phyloP scores from a whole-genome alignment of 768 basidiomycete species.

The Collybia mongolica region DNA sequence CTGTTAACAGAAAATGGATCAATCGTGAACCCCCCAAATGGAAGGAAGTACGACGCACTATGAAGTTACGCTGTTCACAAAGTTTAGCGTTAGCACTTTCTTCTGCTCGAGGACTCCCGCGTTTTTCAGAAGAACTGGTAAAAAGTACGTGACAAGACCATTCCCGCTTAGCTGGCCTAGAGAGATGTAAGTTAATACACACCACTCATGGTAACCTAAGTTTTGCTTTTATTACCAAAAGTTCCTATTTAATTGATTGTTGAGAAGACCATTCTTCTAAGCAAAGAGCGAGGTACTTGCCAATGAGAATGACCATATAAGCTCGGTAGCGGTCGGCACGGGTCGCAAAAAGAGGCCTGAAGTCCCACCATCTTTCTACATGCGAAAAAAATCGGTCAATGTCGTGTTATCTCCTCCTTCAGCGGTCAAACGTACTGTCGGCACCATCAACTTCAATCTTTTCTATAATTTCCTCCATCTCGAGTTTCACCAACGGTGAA shows the following conservation, averaged over 20 bases:
- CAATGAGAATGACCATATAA: constrained; percentile 52
- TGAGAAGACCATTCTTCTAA: neutral
- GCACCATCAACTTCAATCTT: constrained; percentile 43
- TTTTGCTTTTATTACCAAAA: constrained; percentile 13
- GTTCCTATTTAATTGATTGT: constrained; percentile 14
- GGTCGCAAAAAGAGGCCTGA: constrained; percentile 48
- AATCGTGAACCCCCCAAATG: neutral
- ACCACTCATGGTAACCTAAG: too few relatives aligned
- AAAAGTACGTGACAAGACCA: constrained; percentile 47
- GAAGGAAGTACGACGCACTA: constrained; percentile 26
- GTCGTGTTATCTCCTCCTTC: neutral
- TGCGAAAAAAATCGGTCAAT: neutral
- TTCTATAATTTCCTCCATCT: constrained; percentile 54
- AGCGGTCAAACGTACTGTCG: constrained; percentile 33
- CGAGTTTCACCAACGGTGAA: constrained; percentile 49
- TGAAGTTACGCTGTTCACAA: constrained; percentile 51
- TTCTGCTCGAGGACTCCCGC: constrained; percentile 42
- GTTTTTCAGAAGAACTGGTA: constrained; percentile 41
- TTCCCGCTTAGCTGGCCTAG: constrained; percentile 47
- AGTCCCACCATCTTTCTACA: constrained; percentile 53
- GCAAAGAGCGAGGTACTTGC: constrained; percentile 16
- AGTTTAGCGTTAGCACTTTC: constrained; percentile 42
- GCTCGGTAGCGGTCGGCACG: constrained; percentile 44
- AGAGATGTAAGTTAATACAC: neutral
- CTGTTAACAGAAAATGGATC: constrained; percentile 13